A percentile compares a stretch with the other conserved stretches of the same genome.
Evolutionary conservation across 2,329 filamentous ascomycete genomes (phyloP).

Genomic region (Cladosporium sp.): DNA sequence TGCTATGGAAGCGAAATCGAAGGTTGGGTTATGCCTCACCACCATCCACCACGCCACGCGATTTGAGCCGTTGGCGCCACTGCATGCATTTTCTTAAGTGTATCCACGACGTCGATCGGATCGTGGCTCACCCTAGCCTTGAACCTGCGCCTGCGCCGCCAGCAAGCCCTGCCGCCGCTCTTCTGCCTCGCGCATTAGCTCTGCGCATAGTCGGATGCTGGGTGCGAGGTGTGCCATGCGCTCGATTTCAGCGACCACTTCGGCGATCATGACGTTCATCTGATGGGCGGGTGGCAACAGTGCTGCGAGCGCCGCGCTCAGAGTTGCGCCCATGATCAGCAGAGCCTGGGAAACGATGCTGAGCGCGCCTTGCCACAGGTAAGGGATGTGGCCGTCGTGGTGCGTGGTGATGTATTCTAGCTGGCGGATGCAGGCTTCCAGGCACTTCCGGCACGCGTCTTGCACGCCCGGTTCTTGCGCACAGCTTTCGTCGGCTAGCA

Average conservation of each 20-base stretch:
- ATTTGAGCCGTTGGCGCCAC: background rate
- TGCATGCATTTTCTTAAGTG: too few species aligned
- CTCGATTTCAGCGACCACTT: conserved; percentile 72
- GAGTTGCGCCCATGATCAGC: conserved; percentile 78
- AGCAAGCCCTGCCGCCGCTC: conserved; percentile 61
- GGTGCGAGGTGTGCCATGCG: conserved; percentile 71
- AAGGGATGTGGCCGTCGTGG: conserved; percentile 78
- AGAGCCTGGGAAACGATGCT: conserved; percentile 79
- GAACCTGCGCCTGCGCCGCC: conserved; percentile 11
- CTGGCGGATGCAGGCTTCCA: conserved; percentile 75
- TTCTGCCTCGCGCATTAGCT: conserved; percentile 75
- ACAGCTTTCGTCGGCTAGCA: conserved; percentile 71
- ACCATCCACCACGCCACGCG: background rate
- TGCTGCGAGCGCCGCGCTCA: conserved; percentile 67
- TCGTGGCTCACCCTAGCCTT: background rate
- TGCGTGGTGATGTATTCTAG: conserved; percentile 74
- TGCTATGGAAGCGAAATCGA: conserved; percentile 3
- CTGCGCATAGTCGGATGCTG: conserved; percentile 69
- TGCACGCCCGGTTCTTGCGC: conserved; percentile 68
- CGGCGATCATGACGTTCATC: conserved; percentile 72
- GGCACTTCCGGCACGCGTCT: conserved; percentile 74
- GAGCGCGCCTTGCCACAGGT: conserved; percentile 79
- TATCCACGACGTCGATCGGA: background rate
- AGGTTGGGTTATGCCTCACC: background rate
- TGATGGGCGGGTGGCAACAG: conserved; percentile 56